Base-by-base conservation (phyloP, 2,329 filamentous ascomycete genomes). In the Botrytis hyacinthi region DNA sequence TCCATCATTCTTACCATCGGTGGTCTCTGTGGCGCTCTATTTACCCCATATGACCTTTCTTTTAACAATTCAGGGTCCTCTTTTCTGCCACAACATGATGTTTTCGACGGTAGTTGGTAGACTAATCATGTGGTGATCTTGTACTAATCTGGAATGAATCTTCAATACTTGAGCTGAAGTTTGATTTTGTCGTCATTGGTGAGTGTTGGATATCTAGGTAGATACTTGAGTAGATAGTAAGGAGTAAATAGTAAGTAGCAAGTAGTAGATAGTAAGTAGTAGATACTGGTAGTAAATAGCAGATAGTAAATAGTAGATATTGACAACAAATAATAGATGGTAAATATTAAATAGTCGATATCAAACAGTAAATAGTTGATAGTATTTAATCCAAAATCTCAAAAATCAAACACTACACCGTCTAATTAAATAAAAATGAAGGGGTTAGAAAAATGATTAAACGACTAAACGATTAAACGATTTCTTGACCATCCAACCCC, bases 11-110 rank as follows among this genome's bases (percentile, higher is more conserved):
- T 37, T 12, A 42, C 32, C 14, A 16, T 57, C 3, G 1, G 3
- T 57, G 51, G 51, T 8, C 66, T 37, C 65, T 51, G 48, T 54
- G 40, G 65, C 65, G 65, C 66, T 18, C 60, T n/a, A n/a, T 29
- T 20, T 42, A 42, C 63, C 44, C 63, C 63, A 66, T 66, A 66
- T 66, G 63, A 48, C 63, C 44, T 48, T 66, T 32, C 63, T 29
- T n/a, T 42, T 29, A 6, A 16, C 20, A 22, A 18, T n/a, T n/a
- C 63, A 48, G 44, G 63, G 63, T 37, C 63, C 63, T 66, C 42
- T 66, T 48, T 66, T 66, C 44, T 29, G 7, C 37, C 22, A 61
- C 35, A 61, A 16, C 22, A 40, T 61, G 32, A 65, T 22, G 7
- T 7, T 46, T 22, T 65, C 5, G n/a, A 65, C n/a, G 61, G 18